phyloP scores from a whole-genome alignment of 345 rosid species.

The Barbarea vulgaris region DNA sequence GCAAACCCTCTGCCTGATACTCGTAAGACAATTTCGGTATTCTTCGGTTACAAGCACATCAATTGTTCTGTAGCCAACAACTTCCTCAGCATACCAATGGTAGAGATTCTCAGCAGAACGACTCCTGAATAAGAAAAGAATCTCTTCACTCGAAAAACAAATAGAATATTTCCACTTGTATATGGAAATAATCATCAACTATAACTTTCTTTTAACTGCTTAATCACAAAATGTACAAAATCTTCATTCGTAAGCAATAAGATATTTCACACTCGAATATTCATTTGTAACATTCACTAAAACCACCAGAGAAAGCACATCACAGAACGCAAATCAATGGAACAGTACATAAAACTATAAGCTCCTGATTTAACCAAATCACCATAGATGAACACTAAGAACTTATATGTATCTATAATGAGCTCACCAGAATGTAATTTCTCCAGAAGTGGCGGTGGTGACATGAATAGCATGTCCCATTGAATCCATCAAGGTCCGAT shows the following conservation, averaged over 20 bases:
- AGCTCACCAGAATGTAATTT: constrained; percentile 65
- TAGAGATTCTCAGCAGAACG: constrained; percentile 73
- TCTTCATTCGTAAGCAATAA: background rate
- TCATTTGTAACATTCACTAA: constrained; percentile 4
- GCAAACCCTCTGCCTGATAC: constrained; percentile 50
- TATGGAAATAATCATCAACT: background rate
- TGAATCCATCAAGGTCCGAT: constrained; percentile 67
- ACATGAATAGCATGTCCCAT: constrained; percentile 81
- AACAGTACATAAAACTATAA: background rate
- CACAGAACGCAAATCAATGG: background rate
- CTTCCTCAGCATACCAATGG: constrained; percentile 80
- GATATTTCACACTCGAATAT: background rate
- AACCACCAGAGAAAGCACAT: background rate
- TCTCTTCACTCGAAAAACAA: background rate
- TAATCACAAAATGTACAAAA: background rate
- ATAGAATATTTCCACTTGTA: background rate
- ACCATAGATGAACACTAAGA: background rate
- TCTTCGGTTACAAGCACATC: constrained; percentile 69
- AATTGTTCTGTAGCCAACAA: constrained; percentile 53
- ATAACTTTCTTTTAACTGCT: background rate
- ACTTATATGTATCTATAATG: background rate
- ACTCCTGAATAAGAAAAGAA: constrained; percentile 57
- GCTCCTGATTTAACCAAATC: background rate
- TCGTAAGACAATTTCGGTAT: constrained; percentile 41
- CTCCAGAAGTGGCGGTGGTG: constrained; percentile 53